Evolutionary conservation across 441 rosid genomes (phyloP), one percentile per base, ranked within the genome.

Genomic region (Gossypium lobatum): DNA sequence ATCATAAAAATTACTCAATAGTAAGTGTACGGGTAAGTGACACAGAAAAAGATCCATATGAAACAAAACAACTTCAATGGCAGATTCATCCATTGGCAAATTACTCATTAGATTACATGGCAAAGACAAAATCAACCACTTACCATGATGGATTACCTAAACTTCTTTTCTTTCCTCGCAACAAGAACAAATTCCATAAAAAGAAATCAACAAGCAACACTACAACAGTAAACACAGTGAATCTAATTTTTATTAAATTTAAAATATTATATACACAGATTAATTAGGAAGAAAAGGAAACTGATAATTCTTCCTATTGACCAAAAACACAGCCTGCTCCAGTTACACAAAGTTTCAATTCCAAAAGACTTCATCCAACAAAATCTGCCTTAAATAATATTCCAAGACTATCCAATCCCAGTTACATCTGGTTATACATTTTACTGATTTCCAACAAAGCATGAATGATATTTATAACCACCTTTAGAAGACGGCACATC

Each of bases 31-130:
- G 7, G 37, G 37, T 5, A 14, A 48, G 52, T 14, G n/a, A 6
- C n/a, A 46, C n/a, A 46, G 1, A 11, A 11, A n/a, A 13, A 3
- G 17, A 13, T 48, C 53, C 53, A 3, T 48, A n/a, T 14, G 53
- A 48, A 73, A 70, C 73, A 73, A 80, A 71, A 60, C 71, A 71
- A 76, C 9, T 34, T 34, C 39, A 6, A 34, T 34, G 39, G 39
- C 39, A 34, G 39, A 34, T 34, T 34, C 39, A 34, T 34, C 39
- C 39, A 6, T 34, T 34, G 9, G 39, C 39, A 34, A 34, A 34
- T 34, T 6, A 34, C 39, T 34, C 39, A 34, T 34, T 34, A 34
- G 39, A 6, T 34, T 6, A 34, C 39, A 1, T 34, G 9, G 39
- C 9, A 34, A 34, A 34, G 9, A 34, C 39, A 34, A 34, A 1